Evolutionary conservation across 768 basidiomycete species (phyloP), one percentile per base, ranked within the genome.

Genomic region (Suillus spraguei): DNA sequence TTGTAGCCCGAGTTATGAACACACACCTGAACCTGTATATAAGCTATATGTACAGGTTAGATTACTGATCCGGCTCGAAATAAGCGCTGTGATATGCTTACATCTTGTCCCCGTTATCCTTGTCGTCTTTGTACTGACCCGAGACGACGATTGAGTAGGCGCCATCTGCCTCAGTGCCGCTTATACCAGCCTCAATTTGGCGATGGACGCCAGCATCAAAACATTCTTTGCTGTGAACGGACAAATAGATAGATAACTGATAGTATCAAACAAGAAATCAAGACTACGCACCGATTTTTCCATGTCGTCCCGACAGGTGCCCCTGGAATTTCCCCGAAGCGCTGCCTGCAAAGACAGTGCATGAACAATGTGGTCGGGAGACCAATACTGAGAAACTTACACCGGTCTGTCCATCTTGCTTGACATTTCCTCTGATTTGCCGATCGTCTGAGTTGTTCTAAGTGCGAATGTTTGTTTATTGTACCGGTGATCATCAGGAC

Each of bases 31-130:
- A 7, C 73, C 73, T 11, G 73, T 73, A 55, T 74, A 74, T 11
- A 70, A 60, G 7, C 73, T 74, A 38, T n/a, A 22, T 39, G 56
- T 22, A 38, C 42, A 68, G 41, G 67, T 64, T 28, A 5, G 22
- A 11, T 39, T 61, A 11, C 13, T 16, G 1, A 32, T 32, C n/a
- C 6, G n/a, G 64, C 33, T 20, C 16, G 17, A 38, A 32, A 55
- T 58, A 33, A 74, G 70, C 65, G 74, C 67, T 28, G 69, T 33
- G 54, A 67, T 24, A 13, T 52, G 4, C 69, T 33, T 61, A 76
- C 74, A 76, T 64, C 10, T 65, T 55, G 17, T 74, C 69, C 1
- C 72, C 73, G 0, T 62, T 47, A 32, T 74, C 73, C 42, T 71
- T 62, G 36, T 74, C 46, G 35, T 76, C 74, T 46, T 35, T 4